Conservation (phyloP, 257 asterid species). For the Linaria vulgaris region DNA sequence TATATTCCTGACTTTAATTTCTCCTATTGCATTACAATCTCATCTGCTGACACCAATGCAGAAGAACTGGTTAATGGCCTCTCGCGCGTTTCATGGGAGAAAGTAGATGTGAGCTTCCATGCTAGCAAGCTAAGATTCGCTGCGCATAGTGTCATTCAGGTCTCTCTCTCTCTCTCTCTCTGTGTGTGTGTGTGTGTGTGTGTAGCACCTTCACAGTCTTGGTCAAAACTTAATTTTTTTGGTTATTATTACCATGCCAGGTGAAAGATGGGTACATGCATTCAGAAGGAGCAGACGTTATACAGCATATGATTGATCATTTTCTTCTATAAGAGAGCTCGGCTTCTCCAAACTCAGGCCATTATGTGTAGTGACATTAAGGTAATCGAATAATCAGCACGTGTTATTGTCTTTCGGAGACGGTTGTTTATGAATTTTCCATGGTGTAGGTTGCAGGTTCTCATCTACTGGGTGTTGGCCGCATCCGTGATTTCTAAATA, state of each 20-base stretch:
- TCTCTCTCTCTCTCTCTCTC: conserved; percentile 30
- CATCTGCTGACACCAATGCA: conserved; percentile 32
- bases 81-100: conserved; percentile 93
- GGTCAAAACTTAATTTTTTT: neutral
- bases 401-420: neutral
- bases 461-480: neutral
- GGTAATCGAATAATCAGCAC: neutral
- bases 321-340: conserved; percentile 44
- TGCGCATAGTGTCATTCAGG: conserved; percentile 97
- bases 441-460: conserved; percentile 11
- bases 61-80: conserved; percentile 82
- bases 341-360: neutral
- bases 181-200: neutral
- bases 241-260: conserved; percentile 36
- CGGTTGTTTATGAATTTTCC: neutral
- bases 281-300: conserved; percentile 85
- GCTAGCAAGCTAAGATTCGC: conserved; percentile 71
- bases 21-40: conserved; percentile 7
- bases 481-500: neutral
- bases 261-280: conserved; percentile 73
- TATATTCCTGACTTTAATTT: conserved; percentile 4
- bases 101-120: conserved; percentile 95
- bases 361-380: neutral
- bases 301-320: conserved; percentile 91
- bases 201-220: neutral